Evolutionary conservation across 371 early-diverging fungal species (phyloP).

Genomic region (Syncephalis fuscata): DNA sequence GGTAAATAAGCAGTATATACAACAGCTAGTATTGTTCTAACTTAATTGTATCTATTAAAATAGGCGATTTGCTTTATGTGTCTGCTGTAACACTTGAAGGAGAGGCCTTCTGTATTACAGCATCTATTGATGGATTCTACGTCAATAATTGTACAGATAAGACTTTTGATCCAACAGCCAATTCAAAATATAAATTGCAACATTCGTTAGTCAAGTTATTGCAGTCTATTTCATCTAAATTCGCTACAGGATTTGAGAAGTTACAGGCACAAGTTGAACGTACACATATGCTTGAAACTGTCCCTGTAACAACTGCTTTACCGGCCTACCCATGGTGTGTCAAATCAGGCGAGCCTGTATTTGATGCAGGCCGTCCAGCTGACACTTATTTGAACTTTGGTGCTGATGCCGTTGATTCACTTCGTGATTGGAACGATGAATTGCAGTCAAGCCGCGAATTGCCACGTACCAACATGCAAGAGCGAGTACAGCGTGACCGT

Average conservation of each 20-base stretch:
- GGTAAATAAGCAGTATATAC: constrained; percentile 23
- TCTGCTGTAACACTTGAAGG: constrained; percentile 66
- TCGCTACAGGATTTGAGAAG: constrained; percentile 41
- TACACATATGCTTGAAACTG: constrained; percentile 68
- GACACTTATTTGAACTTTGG: constrained; percentile 46
- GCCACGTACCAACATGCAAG: constrained; percentile 53
- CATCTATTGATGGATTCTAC: constrained; percentile 69
- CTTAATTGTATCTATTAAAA: no score
- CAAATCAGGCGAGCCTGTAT: constrained; percentile 26
- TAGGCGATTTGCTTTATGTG: constrained; percentile 70
- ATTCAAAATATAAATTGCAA: constrained; percentile 21
- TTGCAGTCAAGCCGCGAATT: constrained; percentile 76
- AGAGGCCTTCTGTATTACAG: constrained; percentile 68
- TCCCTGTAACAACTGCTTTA: constrained; percentile 42
- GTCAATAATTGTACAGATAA: constrained; percentile 59
- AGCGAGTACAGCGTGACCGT: constrained; percentile 75
- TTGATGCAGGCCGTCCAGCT: constrained; percentile 45
- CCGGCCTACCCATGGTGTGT: constrained; percentile 76
- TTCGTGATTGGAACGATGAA: constrained; percentile 95
- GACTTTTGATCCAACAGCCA: constrained; percentile 54
- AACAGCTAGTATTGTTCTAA: not conserved
- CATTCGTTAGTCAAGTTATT: constrained; percentile 58
- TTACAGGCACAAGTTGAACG: constrained; percentile 44
- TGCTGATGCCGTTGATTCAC: constrained; percentile 47
- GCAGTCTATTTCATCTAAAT: constrained; percentile 47